Conservation (phyloP, 106 monocot species). For the Dendrobium nobile region DNA sequence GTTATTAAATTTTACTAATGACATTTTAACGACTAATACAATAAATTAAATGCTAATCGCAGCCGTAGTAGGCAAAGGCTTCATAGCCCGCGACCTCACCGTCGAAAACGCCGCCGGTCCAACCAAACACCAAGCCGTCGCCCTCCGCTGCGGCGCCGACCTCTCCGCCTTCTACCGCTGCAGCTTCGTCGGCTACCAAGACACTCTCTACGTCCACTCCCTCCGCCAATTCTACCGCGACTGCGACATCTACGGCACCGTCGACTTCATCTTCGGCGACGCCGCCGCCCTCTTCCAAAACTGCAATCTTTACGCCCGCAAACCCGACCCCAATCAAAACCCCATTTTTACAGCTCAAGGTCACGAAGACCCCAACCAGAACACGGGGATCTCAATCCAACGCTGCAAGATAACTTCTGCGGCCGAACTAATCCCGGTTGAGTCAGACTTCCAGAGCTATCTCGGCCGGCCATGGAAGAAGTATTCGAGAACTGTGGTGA, state of each 20-base stretch:
- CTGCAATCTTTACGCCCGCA: slow-evolving; percentile 60
- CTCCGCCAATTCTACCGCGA: too few relatives aligned
- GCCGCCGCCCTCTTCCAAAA: slow-evolving; percentile 49
- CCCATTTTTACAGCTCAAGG: slow-evolving; percentile 73
- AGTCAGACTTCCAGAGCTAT: slow-evolving; percentile 32
- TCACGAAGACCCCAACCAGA: slow-evolving; percentile 66
- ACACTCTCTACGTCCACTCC: background rate
- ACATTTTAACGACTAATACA: too few relatives aligned
- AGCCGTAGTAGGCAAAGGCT: slow-evolving; percentile 62
- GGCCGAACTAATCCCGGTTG: slow-evolving; percentile 32
- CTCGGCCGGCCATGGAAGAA: slow-evolving; percentile 67
- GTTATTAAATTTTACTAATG: too few relatives aligned
- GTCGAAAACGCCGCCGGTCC: slow-evolving; percentile 64
- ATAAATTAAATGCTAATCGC: background rate
- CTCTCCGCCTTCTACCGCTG: slow-evolving; percentile 69
- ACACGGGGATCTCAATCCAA: slow-evolving; percentile 69
- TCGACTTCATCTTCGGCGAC: slow-evolving; percentile 22
- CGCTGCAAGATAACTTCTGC: slow-evolving; percentile 51
- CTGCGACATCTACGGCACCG: too few relatives aligned
- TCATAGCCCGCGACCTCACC: slow-evolving; percentile 57
- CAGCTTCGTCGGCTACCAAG: slow-evolving; percentile 82
- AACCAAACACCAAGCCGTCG: slow-evolving; percentile 66
- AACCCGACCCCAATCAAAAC: slow-evolving; percentile 48
- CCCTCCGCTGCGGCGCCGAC: slow-evolving; percentile 44
- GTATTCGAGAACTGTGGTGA: slow-evolving; percentile 60